A percentile compares a stretch with the other conserved stretches of the same genome.
Evolutionary conservation across 768 basidiomycete genomes (phyloP).

Genomic region (Russula emetica): DNA sequence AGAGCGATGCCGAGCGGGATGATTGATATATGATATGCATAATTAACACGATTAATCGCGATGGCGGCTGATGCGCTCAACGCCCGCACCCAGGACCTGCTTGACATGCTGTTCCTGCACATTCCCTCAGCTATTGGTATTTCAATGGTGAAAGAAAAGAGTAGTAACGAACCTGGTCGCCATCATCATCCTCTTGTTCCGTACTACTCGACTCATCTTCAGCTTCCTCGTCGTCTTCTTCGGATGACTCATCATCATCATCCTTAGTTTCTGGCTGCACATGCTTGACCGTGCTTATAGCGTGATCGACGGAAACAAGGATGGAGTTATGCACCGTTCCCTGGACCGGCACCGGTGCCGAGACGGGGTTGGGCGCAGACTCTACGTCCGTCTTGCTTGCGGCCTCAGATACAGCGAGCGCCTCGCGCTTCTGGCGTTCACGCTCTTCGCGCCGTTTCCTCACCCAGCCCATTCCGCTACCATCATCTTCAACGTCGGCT

Average conservation of each 20-base stretch:
- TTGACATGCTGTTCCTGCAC: conserved; percentile 19
- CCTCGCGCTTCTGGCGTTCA: conserved; percentile 45
- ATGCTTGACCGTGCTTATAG: neutral
- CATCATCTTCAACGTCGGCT: conserved; percentile 60
- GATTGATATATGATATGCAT: conserved; percentile 17
- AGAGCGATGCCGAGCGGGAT: neutral
- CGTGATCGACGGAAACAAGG: neutral
- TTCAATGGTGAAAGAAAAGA: neutral
- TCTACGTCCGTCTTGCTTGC: conserved; percentile 30
- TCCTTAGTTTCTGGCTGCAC: conserved; percentile 18
- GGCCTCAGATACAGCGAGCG: conserved; percentile 33
- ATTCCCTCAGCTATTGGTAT: neutral
- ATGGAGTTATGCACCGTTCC: neutral
- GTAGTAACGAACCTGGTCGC: conserved; percentile 33
- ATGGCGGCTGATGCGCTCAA: conserved; percentile 29
- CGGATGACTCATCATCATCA: conserved; percentile 31
- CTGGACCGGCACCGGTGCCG: neutral
- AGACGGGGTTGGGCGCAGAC: neutral
- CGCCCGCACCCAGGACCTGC: conserved; percentile 27
- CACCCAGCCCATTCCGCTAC: conserved; percentile 83
- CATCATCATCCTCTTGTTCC: conserved; percentile 30
- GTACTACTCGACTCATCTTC: conserved; percentile 25
- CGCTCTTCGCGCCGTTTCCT: conserved; percentile 52
- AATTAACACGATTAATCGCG: conserved; percentile 20
- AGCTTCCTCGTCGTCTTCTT: conserved; percentile 21